These are phyloP conservation scores for Trametes cinnabarina DNA, from an alignment of 768 basidiomycete species.

Conservation along the genomic window DNA sequence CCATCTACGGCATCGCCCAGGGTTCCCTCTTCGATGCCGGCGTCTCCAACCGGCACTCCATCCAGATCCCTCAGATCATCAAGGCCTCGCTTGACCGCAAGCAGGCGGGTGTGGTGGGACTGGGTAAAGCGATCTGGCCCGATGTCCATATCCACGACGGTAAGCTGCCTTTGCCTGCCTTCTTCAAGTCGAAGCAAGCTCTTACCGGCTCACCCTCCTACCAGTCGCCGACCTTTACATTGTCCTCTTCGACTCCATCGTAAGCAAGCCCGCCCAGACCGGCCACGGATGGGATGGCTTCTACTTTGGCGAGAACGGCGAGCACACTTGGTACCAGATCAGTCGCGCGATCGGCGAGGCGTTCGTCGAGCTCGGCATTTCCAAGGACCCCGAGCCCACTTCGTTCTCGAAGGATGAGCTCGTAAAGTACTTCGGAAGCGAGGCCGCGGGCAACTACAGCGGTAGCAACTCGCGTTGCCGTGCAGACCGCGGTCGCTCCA, in stretches of 20 bases:
- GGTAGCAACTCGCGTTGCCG: slow-evolving; percentile 25
- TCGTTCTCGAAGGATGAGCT: slow-evolving; percentile 46
- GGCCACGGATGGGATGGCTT: slow-evolving; percentile 36
- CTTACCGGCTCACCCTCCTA: neutral
- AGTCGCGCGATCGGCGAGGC: slow-evolving; percentile 37
- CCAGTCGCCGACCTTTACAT: slow-evolving; percentile 35
- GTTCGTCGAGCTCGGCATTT: slow-evolving; percentile 31
- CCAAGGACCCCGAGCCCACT: slow-evolving; percentile 39
- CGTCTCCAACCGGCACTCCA: slow-evolving; percentile 51
- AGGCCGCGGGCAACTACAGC: slow-evolving; percentile 25
- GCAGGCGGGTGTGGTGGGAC: slow-evolving; percentile 53
- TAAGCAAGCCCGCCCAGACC: slow-evolving; percentile 25
- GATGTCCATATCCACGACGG: slow-evolving; percentile 56
- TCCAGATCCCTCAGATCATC: slow-evolving; percentile 51
- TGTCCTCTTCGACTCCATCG: slow-evolving; percentile 40
- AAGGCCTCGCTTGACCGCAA: slow-evolving; percentile 44
- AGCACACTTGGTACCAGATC: slow-evolving; percentile 35
- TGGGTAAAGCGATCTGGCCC: slow-evolving; percentile 59
- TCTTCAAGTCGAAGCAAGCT: neutral
- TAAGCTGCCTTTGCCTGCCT: slow-evolving; percentile 19
- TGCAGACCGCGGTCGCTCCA: slow-evolving; percentile 15
- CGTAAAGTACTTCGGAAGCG: slow-evolving; percentile 27
- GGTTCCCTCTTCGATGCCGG: slow-evolving; percentile 48
- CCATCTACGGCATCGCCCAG: slow-evolving; percentile 57
- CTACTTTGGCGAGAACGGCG: slow-evolving; percentile 35